Base-by-base conservation (phyloP, 2,329 filamentous ascomycete genomes). In the Achaetomium macrosporum region DNA sequence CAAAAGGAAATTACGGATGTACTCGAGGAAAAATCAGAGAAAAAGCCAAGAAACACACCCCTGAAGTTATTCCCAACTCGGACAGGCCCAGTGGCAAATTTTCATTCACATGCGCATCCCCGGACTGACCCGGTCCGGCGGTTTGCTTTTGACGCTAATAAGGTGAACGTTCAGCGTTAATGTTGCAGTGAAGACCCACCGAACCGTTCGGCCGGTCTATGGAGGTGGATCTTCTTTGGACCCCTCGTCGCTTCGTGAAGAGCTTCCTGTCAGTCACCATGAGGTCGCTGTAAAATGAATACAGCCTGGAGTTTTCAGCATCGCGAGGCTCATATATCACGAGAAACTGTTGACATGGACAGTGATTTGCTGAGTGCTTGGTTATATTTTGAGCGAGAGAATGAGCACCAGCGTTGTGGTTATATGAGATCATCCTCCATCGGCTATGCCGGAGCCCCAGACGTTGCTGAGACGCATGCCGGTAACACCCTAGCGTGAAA, bases 391-490 rank as follows among this genome's bases (percentile, higher is more conserved):
- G 15, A 49, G 48, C 29, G 53, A 50, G 49, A 37, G 53, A 52
- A 55, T 52, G 45, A 55, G 53, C 49, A 55, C 53, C 53, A 55
- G 53, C 17, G 4, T 37, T 50, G 12, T 44, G n/a, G 33, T 42
- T 15, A n/a, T 52, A 16, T 42, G 16, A 16, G 17, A 43, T 46
- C 20, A 35, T 37, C 41, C 45, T 55, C 44, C 41, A 37, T 44
- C 25, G 42, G 42, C 19, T 8, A 37, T 51, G 43, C 37, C 44
- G 17, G 29, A 29, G 17, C 9, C 15, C 31, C 36, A 31, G 13
- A 25, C 25, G 25, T 7, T 25, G n/a, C 29, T n/a, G 5, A 29
- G 42, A 51, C 13, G 15, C 44, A 48, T 17, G 30, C 44, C 40
- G 35, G 42, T 31, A 56, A 52, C 33, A 37, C 35, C 41, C 20